Conservation (phyloP, 768 basidiomycete genomes). For the Hygrocybe punicea region DNA sequence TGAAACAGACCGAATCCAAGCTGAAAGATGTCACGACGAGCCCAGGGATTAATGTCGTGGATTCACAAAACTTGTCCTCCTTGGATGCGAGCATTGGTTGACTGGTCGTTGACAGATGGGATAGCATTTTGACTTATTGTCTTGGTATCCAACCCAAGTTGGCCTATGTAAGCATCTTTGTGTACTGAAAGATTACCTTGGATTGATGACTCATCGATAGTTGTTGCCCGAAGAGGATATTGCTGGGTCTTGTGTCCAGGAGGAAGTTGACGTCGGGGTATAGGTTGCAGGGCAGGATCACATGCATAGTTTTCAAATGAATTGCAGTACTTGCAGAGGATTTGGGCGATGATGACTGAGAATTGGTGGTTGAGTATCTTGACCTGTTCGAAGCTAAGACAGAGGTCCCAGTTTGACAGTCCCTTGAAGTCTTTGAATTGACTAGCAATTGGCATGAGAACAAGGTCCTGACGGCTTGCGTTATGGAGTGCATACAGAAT, state of each 20-base stretch:
- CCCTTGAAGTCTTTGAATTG: neutral
- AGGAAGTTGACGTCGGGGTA: slow-evolving; percentile 15
- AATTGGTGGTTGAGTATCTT: neutral
- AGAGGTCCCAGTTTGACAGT: slow-evolving; percentile 12
- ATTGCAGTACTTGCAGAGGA: slow-evolving; percentile 4
- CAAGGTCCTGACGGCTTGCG: slow-evolving; percentile 13
- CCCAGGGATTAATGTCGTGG: slow-evolving; percentile 21
- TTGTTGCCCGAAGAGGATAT: slow-evolving; percentile 19
- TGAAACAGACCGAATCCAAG: slow-evolving; percentile 34
- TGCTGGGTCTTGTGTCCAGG: slow-evolving; percentile 22
- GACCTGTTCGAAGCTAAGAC: slow-evolving; percentile 9
- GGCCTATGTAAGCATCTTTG: too few relatives aligned
- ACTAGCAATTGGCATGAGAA: slow-evolving; percentile 18
- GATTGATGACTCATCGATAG: slow-evolving; percentile 28
- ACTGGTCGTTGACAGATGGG: too few relatives aligned
- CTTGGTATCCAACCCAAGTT: neutral
- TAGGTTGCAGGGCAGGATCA: slow-evolving; percentile 14
- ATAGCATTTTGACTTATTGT: slow-evolving; percentile 10
- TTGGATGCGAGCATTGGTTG: too few relatives aligned
- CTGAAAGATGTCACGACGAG: slow-evolving; percentile 20
- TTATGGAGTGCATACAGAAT: slow-evolving; percentile 28
- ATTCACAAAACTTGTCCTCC: slow-evolving; percentile 9
- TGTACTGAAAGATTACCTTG: too few relatives aligned
- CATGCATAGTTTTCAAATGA: neutral
- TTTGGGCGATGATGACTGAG: neutral